Conservation (phyloP, 148 eudicot genomes). For the Rhododendron ovatum region DNA sequence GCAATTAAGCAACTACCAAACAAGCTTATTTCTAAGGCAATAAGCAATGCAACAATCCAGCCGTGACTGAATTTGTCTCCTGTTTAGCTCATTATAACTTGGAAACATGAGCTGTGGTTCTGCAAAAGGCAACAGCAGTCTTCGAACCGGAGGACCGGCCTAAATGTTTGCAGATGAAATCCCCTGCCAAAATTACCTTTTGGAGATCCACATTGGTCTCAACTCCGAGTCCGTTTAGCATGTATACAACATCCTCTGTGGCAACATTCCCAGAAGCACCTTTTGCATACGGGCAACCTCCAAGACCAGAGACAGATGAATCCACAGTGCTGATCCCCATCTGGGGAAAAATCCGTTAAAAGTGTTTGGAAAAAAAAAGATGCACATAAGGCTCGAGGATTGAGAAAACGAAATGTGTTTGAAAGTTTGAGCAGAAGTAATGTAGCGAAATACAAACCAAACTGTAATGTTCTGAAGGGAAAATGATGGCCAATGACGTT, state of each 20-base stretch:
- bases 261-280: conserved; percentile 96
- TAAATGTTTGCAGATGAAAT: conserved; percentile 69
- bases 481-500: no score
- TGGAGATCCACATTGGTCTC: conserved; percentile 63
- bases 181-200: conserved; percentile 72
- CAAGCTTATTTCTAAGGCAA: background rate
- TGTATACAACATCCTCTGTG: conserved; percentile 89
- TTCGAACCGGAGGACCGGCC: conserved; percentile 71
- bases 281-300: conserved; percentile 95
- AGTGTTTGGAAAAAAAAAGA: background rate
- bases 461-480: background rate
- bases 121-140: conserved; percentile 70
- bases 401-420: no score
- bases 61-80: background rate
- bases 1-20: background rate
- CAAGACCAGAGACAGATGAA: conserved; percentile 83
- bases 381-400: background rate
- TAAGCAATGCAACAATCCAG: background rate
- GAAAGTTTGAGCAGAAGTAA: background rate
- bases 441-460: background rate
- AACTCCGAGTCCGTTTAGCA: conserved; percentile 85
- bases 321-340: conserved; percentile 81
- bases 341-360: conserved; percentile 20
- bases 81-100: conserved; percentile 39
- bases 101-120: conserved; percentile 45